Conservation (phyloP, 31 red algal species). For the Asparagopsis taxiformis region DNA sequence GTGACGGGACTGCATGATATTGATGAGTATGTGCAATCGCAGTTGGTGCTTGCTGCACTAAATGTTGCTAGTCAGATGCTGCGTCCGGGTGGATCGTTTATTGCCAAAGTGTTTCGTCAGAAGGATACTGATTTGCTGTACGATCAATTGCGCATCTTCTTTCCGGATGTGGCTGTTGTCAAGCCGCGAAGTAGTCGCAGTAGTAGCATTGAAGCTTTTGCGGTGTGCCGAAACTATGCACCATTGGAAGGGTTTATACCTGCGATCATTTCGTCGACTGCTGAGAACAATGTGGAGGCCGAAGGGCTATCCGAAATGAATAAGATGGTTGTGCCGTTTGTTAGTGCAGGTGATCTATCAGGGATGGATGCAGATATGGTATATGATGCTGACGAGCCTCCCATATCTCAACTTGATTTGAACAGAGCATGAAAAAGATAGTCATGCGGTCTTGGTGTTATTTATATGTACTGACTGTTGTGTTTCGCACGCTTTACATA, state of each 20-base stretch:
- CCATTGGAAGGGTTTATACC: slow-evolving; percentile 23
- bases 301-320: slow-evolving; percentile 36
- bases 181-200: slow-evolving; percentile 90
- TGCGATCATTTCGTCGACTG: background rate
- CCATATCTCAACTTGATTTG: too few relatives aligned
- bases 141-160: slow-evolving; percentile 57
- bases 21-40: slow-evolving; percentile 75
- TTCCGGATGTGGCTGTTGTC: slow-evolving; percentile 65
- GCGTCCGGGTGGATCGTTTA: slow-evolving; percentile 60
- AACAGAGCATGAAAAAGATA: too few relatives aligned
- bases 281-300: slow-evolving; percentile 21
- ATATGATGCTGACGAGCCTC: too few relatives aligned
- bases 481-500: too few relatives aligned
- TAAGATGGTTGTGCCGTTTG: slow-evolving; percentile 59
- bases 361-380: slow-evolving; percentile 74
- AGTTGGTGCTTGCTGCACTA: slow-evolving; percentile 62
- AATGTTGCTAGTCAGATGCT: slow-evolving; percentile 56
- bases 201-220: slow-evolving; percentile 79
- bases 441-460: too few relatives aligned
- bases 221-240: slow-evolving; percentile 72
- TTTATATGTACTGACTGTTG: too few relatives aligned
- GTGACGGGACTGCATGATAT: slow-evolving; percentile 90
- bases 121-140: slow-evolving; percentile 57
- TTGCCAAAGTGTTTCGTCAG: slow-evolving; percentile 86
- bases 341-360: slow-evolving; percentile 70